Evolutionary conservation across 768 basidiomycete species (phyloP).

Genomic region (Boletus speciosus): DNA sequence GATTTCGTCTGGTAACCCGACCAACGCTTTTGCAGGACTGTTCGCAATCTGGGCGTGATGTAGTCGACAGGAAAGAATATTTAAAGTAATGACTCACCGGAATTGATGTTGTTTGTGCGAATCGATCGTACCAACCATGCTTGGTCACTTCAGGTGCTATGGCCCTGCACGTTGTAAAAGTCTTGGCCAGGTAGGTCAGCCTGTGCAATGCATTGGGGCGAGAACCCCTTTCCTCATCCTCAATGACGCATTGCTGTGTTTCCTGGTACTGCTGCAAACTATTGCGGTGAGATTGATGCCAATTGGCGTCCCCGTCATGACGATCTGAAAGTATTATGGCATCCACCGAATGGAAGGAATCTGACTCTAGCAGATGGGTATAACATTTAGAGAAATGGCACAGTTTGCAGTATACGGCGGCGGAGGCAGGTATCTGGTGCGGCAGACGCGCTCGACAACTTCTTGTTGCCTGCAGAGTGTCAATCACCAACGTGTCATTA

Average conservation of each 20-base stretch:
- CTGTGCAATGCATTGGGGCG: slow-evolving; percentile 32
- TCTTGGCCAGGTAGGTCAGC: slow-evolving; percentile 45
- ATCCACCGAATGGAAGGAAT: slow-evolving; percentile 37
- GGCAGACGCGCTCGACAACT: slow-evolving; percentile 21
- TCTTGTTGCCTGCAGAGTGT: slow-evolving; percentile 9
- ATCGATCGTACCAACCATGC: slow-evolving; percentile 63
- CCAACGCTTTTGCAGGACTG: slow-evolving; percentile 11
- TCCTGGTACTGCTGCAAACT: slow-evolving; percentile 16
- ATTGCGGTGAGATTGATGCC: slow-evolving; percentile 35
- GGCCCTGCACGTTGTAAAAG: slow-evolving; percentile 48
- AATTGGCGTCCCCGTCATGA: slow-evolving; percentile 21
- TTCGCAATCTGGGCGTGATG: slow-evolving; percentile 16
- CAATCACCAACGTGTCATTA: background rate
- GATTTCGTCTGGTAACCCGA: slow-evolving; percentile 10
- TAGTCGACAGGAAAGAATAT: background rate
- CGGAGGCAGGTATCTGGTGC: slow-evolving; percentile 15
- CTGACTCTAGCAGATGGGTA: slow-evolving; percentile 32
- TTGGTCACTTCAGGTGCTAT: slow-evolving; percentile 36
- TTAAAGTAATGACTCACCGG: slow-evolving; percentile 20
- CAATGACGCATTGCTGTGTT: slow-evolving; percentile 11
- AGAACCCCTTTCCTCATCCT: slow-evolving; percentile 38
- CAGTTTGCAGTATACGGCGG: slow-evolving; percentile 32
- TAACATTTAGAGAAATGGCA: slow-evolving; percentile 40
- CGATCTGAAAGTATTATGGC: slow-evolving; percentile 27
- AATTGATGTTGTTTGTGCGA: slow-evolving; percentile 14